These are phyloP conservation scores for Eutypella sp. DNA, from an alignment of 2,329 filamentous ascomycete genomes.

Conservation along the genomic window DNA sequence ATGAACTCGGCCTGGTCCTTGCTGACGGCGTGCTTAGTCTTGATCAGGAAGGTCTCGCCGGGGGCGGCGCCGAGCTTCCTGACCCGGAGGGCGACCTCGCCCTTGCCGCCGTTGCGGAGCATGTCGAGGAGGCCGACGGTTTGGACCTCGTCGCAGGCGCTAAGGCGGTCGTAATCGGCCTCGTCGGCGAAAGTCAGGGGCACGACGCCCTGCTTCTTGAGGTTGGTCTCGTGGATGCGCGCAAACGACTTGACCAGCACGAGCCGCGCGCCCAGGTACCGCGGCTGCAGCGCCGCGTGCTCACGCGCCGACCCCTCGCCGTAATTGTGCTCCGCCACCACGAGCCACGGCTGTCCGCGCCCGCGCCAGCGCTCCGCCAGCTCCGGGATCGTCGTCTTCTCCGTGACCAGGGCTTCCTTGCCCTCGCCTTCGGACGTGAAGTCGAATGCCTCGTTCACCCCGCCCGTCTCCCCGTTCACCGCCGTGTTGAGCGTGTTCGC, in stretches of 20 bases:
- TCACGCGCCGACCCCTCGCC: conserved; percentile 86
- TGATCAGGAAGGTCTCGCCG: conserved; percentile 64
- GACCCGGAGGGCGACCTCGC: conserved; percentile 65
- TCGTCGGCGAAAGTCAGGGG: conserved; percentile 88
- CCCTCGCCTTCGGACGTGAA: conserved; percentile 58
- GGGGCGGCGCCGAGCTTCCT: conserved; percentile 52
- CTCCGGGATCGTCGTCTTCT: conserved; percentile 83
- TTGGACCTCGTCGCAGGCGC: conserved; percentile 75
- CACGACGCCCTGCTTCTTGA: conserved; percentile 97
- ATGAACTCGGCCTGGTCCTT: conserved; percentile 90
- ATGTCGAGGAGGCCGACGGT: conserved; percentile 83
- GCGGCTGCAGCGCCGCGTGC: conserved; percentile 83
- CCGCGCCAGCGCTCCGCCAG: conserved; percentile 80
- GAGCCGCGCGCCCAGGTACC: conserved; percentile 81
- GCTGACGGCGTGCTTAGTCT: conserved; percentile 82
- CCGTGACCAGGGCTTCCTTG: no score
- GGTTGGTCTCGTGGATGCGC: conserved; percentile 89
- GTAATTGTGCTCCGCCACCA: conserved; percentile 97
- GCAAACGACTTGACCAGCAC: conserved; percentile 86
- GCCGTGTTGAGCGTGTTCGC: conserved; percentile 97
- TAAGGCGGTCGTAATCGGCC: conserved; percentile 78
- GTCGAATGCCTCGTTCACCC: conserved; percentile 91
- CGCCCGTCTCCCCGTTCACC: conserved; percentile 83
- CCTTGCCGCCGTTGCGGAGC: conserved; percentile 70
- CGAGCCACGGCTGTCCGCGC: conserved; percentile 74